Evolutionary conservation across 75 land plant species (phyloP).

Genomic region (Picea sitchensis): DNA sequence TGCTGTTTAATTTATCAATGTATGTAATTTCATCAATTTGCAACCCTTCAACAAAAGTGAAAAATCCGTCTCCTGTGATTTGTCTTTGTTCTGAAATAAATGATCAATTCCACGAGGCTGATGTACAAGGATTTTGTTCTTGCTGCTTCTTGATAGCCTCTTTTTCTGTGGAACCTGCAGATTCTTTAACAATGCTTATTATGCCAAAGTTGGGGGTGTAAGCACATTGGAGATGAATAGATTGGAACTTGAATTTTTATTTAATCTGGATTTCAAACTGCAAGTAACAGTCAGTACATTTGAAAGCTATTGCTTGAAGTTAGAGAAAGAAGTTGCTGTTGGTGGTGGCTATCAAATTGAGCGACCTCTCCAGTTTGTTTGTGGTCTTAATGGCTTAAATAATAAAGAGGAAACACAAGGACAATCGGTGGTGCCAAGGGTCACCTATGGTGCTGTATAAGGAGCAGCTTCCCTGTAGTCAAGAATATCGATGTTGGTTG

Average conservation of each 20-base stretch:
- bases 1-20: no score
- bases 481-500: no score
- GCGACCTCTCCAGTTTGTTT: conserved; percentile 1
- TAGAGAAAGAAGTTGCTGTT: conserved; percentile 12
- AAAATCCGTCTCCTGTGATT: not conserved
- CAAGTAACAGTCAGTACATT: conserved; percentile 10
- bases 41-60: no score
- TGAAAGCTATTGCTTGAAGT: conserved; percentile 11
- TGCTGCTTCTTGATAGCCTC: not conserved
- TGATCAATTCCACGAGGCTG: not conserved
- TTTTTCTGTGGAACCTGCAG: conserved; percentile 30
- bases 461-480: not conserved
- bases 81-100: not conserved
- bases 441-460: conserved; percentile 5
- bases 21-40: no score
- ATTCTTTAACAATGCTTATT: conserved; percentile 68
- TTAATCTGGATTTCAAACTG: conserved; percentile 44
- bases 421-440: not conserved
- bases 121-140: not conserved
- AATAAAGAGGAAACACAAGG: conserved; percentile 1
- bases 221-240: conserved; percentile 62
- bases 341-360: conserved; percentile 1
- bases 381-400: not conserved
- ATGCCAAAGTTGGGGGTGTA: conserved; percentile 71
- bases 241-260: conserved; percentile 63